These are phyloP conservation scores for Aegilops bicornis DNA, from an alignment of 176 grass and related monocot species.

Conservation along the genomic window DNA sequence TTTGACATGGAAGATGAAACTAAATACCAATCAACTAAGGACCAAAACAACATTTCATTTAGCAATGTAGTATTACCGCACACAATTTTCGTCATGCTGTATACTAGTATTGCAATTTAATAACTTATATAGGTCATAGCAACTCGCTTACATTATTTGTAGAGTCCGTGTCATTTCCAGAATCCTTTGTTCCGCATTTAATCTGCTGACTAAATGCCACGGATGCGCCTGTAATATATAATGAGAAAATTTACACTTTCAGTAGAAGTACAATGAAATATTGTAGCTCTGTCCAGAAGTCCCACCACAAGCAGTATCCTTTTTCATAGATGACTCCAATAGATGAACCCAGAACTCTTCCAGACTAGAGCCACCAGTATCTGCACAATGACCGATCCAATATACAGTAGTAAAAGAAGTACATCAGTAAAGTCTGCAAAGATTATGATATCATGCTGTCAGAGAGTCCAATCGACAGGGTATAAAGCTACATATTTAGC, in stretches of 20 bases:
- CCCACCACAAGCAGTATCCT: conserved; percentile 40
- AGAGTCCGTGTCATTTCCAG: conserved; percentile 34
- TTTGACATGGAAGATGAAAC: neutral
- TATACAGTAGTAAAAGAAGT: conserved; percentile 18
- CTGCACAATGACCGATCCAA: conserved; percentile 39
- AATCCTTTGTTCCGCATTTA: conserved; percentile 20
- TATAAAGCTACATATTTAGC: neutral
- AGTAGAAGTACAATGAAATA: conserved; percentile 12
- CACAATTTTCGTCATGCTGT: neutral
- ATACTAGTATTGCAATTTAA: conserved; percentile 23
- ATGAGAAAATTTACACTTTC: conserved; percentile 35
- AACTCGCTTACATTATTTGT: conserved; percentile 48
- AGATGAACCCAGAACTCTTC: conserved; percentile 84
- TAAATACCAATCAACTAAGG: conserved; percentile 16
- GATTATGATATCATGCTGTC: neutral
- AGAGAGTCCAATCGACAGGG: neutral
- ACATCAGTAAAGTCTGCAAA: neutral
- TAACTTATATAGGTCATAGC: neutral
- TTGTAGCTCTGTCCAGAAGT: neutral
- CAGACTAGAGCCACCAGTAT: conserved; percentile 62
- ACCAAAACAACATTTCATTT: neutral
- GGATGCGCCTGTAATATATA: conserved; percentile 50
- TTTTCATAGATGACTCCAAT: conserved; percentile 55
- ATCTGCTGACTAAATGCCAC: conserved; percentile 28
- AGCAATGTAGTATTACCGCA: conserved; percentile 3